Percentiles rank a stretch among this genome's conserved stretches.
These are phyloP conservation scores for Fusarium beomiforme DNA, from an alignment of 2,329 filamentous ascomycete species.

Conservation along the genomic window DNA sequence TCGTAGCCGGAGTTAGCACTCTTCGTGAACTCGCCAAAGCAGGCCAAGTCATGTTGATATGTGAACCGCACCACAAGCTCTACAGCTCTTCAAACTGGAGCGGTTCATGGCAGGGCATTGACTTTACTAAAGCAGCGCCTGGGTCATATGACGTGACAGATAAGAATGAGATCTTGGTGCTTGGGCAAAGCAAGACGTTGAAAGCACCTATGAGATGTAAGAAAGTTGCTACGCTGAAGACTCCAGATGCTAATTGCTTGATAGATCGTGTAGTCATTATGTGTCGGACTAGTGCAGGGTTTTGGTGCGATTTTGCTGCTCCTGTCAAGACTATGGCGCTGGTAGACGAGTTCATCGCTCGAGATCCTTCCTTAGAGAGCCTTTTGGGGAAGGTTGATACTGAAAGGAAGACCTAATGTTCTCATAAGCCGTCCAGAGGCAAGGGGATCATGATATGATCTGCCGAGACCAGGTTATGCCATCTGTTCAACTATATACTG, in stretches of 20 bases:
- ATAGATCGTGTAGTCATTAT: not conserved
- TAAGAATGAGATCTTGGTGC: not conserved
- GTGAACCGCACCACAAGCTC: not conserved
- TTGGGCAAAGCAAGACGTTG: not conserved
- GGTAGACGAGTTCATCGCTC: not conserved
- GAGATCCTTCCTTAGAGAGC: not conserved
- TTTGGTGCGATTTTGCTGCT: slow-evolving; percentile 18
- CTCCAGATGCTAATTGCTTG: fast-evolving
- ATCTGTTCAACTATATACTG: not conserved
- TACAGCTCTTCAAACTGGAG: slow-evolving; percentile 14
- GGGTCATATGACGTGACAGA: not conserved
- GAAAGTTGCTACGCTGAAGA: fast-evolving
- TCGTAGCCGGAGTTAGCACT: not conserved
- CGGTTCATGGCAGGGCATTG: slow-evolving; percentile 1
- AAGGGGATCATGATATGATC: no score
- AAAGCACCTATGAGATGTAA: not conserved
- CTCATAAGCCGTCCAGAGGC: no score
- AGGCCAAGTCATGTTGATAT: not conserved
- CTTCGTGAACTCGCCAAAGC: not conserved
- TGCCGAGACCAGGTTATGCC: no score
- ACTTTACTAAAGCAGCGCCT: not conserved
- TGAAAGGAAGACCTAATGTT: no score
- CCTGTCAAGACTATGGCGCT: not conserved
- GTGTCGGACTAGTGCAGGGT: slow-evolving; percentile 9
- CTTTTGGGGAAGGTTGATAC: not conserved